phyloP scores from a whole-genome alignment of 106 monocot genomes.

The Allium fistulosum region DNA sequence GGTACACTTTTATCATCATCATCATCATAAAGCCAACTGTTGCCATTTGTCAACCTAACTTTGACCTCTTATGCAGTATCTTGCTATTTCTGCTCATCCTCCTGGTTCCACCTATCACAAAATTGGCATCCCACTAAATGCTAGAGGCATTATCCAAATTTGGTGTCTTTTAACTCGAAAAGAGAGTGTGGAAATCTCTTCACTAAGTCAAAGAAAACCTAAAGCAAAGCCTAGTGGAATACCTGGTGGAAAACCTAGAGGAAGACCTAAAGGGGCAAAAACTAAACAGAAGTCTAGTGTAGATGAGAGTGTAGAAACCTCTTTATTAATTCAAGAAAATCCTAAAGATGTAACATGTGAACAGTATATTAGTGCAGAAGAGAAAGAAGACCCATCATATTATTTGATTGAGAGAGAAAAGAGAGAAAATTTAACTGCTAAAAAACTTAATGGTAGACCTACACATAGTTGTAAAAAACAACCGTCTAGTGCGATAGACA shows the following conservation, averaged over 20 bases:
- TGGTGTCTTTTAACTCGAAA: conserved; percentile 59
- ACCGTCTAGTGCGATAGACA: not conserved
- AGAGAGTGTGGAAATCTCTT: conserved; percentile 20
- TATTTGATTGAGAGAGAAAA: not conserved
- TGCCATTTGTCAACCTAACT: not conserved
- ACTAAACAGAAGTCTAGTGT: not conserved
- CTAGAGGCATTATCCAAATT: conserved; percentile 84
- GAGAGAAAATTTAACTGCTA: not conserved
- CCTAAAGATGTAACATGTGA: conserved; percentile 6
- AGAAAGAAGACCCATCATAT: not conserved
- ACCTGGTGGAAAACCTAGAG: conserved; percentile 14
- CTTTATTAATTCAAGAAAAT: conserved; percentile 11
- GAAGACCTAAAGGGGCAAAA: not conserved
- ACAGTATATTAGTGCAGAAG: not conserved
- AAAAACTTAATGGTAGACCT: conserved; percentile 17
- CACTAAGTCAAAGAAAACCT: conserved; percentile 1
- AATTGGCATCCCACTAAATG: conserved; percentile 55
- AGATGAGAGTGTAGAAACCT: not conserved
- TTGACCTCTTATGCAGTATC: conserved; percentile 43
- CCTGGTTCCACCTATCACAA: conserved; percentile 76
- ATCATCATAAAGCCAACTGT: too few species aligned
- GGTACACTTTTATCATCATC: too few species aligned
- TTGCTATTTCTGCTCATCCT: conserved; percentile 89
- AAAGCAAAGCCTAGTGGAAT: conserved; percentile 11
- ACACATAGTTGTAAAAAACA: conserved; percentile 11